phyloP scores from a whole-genome alignment of 169 alveolate species.

The Amoebophrya sp. region DNA sequence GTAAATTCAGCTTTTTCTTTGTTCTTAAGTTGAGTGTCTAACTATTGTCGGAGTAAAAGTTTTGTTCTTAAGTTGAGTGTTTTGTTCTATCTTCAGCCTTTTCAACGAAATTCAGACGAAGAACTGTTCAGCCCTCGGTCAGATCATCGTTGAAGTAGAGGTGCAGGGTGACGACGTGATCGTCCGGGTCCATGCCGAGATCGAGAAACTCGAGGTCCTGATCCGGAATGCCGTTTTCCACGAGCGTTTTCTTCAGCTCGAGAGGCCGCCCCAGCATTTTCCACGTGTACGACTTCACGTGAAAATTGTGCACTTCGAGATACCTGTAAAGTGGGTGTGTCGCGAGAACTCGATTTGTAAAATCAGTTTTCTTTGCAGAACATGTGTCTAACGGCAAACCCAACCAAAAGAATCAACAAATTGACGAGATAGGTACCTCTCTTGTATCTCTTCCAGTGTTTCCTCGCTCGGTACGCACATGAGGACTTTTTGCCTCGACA shows the following conservation, averaged over 20 bases:
- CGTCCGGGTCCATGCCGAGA: conserved; percentile 7
- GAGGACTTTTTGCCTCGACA: not conserved
- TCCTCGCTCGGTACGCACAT: not conserved
- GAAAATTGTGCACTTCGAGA: conserved; percentile 1
- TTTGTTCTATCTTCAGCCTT: too few species aligned
- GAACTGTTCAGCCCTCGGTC: not conserved
- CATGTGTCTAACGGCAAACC: too few species aligned
- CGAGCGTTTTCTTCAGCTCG: not conserved
- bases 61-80: too few species aligned
- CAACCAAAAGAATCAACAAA: too few species aligned
- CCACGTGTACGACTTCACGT: not conserved
- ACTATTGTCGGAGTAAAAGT: too few species aligned
- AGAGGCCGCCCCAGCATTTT: conserved; percentile 4
- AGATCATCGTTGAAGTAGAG: not conserved
- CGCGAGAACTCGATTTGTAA: too few species aligned
- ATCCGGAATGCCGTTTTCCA: not conserved
- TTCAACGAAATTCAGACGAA: too few species aligned
- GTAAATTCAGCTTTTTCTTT: too few species aligned
- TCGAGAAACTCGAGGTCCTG: not conserved
- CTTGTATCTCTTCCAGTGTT: not conserved
- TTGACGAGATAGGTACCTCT: not conserved
- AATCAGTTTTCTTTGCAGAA: too few species aligned
- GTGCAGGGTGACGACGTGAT: conserved; percentile 13
- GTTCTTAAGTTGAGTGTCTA: too few species aligned
- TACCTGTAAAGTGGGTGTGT: too few species aligned